Base-by-base conservation (phyloP, 169 alveolate genomes). In the Babesia gibsoni region DNA sequence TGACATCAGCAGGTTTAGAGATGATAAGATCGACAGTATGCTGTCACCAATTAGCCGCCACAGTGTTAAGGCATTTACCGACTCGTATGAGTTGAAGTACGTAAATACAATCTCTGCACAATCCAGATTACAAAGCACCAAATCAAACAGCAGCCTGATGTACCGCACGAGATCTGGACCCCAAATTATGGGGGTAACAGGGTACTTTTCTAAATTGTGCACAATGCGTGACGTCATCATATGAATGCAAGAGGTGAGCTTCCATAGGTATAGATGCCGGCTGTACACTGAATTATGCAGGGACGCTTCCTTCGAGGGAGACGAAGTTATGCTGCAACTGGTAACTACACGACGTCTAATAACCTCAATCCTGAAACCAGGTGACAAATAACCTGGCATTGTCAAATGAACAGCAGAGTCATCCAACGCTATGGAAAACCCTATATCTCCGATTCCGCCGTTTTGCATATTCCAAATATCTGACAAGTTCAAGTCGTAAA, bases 361-460 rank as follows among this genome's bases (percentile, higher is more conserved):
- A 59, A 77, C 22, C 50, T 66, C 74, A 36, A 43, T 67, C 30
- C 86, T 59, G 12, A 77, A 77, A 0, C 82, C 82, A 3, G 86
- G 81, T 30, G 86, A 12, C 37, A 77, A 33, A 20, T 63, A 36
- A 18, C 54, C 46, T n/a, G 50, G 73, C 46, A 54, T 64, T 29
- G 33, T 52, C 16, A 77, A 18, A n/a, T 35, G 29, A 8, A 77
- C 67, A 22, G 36, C 37, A 2, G 32, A 43, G 25, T 16, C 23
- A 9, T 65, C 61, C 37, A 30, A 20, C 36, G 37, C 18, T 6
- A 77, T 22, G 6, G 67, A 36, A 27, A 77, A 7, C 23, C 36
- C 45, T 7, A 61, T 33, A 27, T 1, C 16, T 10, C 50, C 63
- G 42, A 14, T 22, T 16, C 32, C 30, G n/a, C 54, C 33, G 18